A percentile compares a stretch with the other conserved stretches of the same genome.
These are phyloP conservation scores for Juncus inflexus DNA, from an alignment of 176 grass and related monocot species.

Conservation along the genomic window DNA sequence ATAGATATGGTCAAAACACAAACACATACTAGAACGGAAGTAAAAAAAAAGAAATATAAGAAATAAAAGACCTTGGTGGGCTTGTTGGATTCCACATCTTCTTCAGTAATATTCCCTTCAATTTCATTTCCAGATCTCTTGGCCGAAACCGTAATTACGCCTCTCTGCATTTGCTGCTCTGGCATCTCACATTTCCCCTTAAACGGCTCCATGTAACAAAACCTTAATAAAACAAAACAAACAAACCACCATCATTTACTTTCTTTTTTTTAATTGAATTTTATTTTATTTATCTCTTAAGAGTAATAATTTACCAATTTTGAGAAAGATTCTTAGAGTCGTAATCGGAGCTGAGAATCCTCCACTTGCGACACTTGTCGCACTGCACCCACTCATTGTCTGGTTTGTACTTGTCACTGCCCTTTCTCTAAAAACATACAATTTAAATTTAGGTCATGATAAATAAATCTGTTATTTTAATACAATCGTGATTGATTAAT, in stretches of 20 bases:
- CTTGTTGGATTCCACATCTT: conserved; percentile 3
- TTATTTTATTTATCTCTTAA: conserved; percentile 17
- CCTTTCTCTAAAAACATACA: conserved; percentile 46
- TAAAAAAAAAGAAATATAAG: background rate
- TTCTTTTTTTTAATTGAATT: background rate
- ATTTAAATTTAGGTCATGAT: conserved; percentile 12
- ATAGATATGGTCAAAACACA: background rate
- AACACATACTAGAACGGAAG: background rate
- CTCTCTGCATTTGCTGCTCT: conserved; percentile 55
- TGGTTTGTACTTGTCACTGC: conserved; percentile 35
- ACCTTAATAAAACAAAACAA: conserved; percentile 45
- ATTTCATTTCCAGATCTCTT: conserved; percentile 50
- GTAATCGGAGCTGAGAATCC: conserved; percentile 50
- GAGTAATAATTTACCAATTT: conserved; percentile 47
- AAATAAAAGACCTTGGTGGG: conserved; percentile 10
- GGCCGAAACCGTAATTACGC: conserved; percentile 40
- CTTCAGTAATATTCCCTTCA: conserved; percentile 16
- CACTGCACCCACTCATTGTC: conserved; percentile 93
- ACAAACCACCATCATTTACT: conserved; percentile 10
- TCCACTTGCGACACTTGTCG: conserved; percentile 75
- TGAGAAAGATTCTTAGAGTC: conserved; percentile 38
- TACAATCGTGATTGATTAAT: conserved; percentile 21
- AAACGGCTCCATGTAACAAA: conserved; percentile 79
- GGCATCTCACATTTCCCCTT: conserved; percentile 54
- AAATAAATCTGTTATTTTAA: conserved; percentile 4